These are phyloP conservation scores for Babesia divergens DNA, from an alignment of 169 alveolate species.

Conservation along the genomic window DNA sequence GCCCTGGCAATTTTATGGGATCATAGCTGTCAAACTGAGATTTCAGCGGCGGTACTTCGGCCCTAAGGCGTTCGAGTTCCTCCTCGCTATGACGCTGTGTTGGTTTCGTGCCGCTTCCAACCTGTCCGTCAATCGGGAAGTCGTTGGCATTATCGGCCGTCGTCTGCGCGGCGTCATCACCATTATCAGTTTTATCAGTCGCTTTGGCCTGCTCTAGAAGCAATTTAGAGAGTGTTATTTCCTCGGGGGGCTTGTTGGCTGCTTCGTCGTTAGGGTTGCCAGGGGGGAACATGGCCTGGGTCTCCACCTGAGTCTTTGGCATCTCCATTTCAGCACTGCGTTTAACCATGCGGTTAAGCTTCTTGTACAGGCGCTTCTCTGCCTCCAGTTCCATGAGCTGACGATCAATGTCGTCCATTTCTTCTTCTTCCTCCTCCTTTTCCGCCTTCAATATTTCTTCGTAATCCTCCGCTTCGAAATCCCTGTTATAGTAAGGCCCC, in stretches of 20 bases:
- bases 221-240: background rate
- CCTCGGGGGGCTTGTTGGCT: background rate
- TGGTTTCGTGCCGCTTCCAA: background rate
- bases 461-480: conserved; percentile 4
- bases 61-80: background rate
- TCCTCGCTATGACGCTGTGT: background rate
- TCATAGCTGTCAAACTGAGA: conserved; percentile 25
- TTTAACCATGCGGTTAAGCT: conserved; percentile 4
- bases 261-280: conserved; percentile 20
- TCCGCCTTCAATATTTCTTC: background rate
- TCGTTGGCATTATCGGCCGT: background rate
- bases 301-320: conserved; percentile 33
- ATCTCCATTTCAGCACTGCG: conserved; percentile 42
- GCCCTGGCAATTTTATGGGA: conserved; percentile 6
- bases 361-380: conserved; percentile 29
- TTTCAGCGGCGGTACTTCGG: conserved; percentile 2
- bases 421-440: background rate
- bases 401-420: conserved; percentile 14
- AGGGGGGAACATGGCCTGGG: conserved; percentile 56
- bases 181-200: background rate
- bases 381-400: conserved; percentile 8
- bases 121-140: background rate
- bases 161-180: background rate
- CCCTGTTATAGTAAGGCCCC: conserved; percentile 8
- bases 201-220: background rate